Evolutionary conservation across 371 early-diverging fungal genomes (phyloP).

Genomic region (Mortierella sp.): DNA sequence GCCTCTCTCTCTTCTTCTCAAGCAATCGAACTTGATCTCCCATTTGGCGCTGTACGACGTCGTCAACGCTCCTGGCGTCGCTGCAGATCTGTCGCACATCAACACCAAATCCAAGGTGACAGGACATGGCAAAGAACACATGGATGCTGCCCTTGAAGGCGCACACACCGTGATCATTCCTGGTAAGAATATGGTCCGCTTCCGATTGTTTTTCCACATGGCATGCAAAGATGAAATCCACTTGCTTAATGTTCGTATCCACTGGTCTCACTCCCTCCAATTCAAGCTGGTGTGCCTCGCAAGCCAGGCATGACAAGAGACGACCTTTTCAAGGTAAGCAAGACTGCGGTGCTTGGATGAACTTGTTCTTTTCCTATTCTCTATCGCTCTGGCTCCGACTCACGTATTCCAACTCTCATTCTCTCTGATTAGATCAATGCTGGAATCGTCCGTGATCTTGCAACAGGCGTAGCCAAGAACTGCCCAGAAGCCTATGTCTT

Average conservation of each 20-base stretch:
- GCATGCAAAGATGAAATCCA: neutral
- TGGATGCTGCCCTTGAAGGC: constrained; percentile 86
- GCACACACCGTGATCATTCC: constrained; percentile 96
- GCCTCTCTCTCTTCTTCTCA: constrained; percentile 88
- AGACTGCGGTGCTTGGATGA: too few species aligned
- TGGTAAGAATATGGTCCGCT: constrained; percentile 1
- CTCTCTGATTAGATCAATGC: constrained; percentile 73
- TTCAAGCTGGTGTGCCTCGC: constrained; percentile 86
- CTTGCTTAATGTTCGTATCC: too few species aligned
- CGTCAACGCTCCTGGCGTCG: constrained; percentile 96
- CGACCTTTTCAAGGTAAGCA: constrained; percentile 80
- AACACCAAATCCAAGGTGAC: constrained; percentile 86
- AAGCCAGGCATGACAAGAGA: constrained; percentile 93
- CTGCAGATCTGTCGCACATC: constrained; percentile 97
- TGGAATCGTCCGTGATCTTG: constrained; percentile 84
- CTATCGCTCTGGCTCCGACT: neutral
- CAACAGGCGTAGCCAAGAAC: constrained; percentile 77
- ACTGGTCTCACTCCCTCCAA: too few species aligned
- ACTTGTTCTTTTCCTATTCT: neutral
- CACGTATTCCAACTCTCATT: neutral
- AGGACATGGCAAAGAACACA: constrained; percentile 67
- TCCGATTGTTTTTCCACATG: neutral
- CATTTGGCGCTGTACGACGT: constrained; percentile 94
- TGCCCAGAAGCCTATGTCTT: constrained; percentile 81
- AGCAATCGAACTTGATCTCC: constrained; percentile 82